Base-by-base conservation (phyloP, 306 rosid genomes). In the Chamaecrista fasciculata region DNA sequence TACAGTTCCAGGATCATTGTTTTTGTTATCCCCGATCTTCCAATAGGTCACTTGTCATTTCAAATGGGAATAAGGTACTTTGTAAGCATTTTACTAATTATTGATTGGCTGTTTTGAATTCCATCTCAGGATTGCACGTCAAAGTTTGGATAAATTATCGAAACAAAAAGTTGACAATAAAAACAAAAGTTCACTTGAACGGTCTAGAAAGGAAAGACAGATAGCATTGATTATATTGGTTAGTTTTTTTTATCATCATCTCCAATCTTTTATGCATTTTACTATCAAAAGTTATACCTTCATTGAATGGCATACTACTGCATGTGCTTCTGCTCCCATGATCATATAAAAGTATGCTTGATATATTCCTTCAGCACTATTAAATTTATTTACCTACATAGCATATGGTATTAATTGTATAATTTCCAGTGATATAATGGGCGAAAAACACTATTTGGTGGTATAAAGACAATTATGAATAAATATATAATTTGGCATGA, bases 171-270 rank as follows among this genome's bases (percentile, higher is more conserved):
- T 73, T 55, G 81, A 81, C 78, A 28, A 18, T 33, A 73, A 76
- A 69, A 74, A 51, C 66, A 14, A 43, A 40, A 76, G 73, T 48
- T 69, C 75, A 51, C 65, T 75, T 26, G 87, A 80, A 47, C 78
- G 74, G 71, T 59, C 80, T 65, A 81, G 73, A 67, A 86, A 66
- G 72, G 87, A 86, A 69, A 68, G 49, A 11, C 89, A 71, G 33
- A 82, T 62, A 20, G 84, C 89, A 46, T 66, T 90, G 70, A 46
- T 82, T 78, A 77, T 90, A 80, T 73, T 92, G 96, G 98, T 92
- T 40, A 42, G 91, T 80, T 55, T 65, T 46, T 5, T 51, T 1
- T 15, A n/a, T 20, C 28, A 5, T 59, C 8, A 40, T 71, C 56
- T 50, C 52, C 46, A 58, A 33, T 52, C 67, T 47, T 40, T 73